phyloP scores from a whole-genome alignment of 768 basidiomycete species.

The Boletus vinaceobasis region DNA sequence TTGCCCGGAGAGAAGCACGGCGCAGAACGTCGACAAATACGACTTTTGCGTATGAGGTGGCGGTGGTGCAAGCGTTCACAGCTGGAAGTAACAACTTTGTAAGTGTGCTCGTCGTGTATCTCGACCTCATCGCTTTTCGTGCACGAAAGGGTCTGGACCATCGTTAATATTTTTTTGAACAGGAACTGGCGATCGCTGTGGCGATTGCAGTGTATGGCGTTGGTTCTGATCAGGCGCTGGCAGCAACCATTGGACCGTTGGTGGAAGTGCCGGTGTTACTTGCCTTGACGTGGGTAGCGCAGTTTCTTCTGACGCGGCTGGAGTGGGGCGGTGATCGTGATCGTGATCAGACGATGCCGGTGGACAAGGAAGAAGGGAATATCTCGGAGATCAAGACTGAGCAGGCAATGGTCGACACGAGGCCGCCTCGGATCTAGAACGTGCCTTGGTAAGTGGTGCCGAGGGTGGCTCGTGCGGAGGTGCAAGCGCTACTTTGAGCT shows the following conservation, averaged over 20 bases:
- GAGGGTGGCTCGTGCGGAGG: neutral
- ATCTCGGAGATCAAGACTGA: neutral
- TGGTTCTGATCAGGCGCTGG: constrained; percentile 73
- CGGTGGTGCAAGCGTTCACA: constrained; percentile 76
- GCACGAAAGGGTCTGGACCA: neutral
- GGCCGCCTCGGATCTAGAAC: too few relatives aligned
- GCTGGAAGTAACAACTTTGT: constrained; percentile 79
- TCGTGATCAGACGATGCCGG: neutral
- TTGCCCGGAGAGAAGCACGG: constrained; percentile 35
- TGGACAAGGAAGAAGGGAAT: neutral
- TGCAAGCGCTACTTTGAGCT: neutral
- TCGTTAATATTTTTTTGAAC: neutral
- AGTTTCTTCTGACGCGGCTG: constrained; percentile 41
- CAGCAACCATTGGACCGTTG: constrained; percentile 76
- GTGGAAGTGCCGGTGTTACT: constrained; percentile 79
- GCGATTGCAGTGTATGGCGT: constrained; percentile 76
- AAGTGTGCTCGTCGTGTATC: constrained; percentile 17
- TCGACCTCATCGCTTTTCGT: neutral
- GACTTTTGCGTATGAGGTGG: constrained; percentile 59
- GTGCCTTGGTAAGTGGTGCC: too few relatives aligned
- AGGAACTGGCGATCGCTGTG: constrained; percentile 81
- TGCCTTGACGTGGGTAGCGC: constrained; percentile 61
- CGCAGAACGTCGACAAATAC: neutral
- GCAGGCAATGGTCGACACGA: neutral
- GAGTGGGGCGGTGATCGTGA: constrained; percentile 31